phyloP scores from a whole-genome alignment of 352 stramenopile genomes.

The Halophytophthora batemanensis region DNA sequence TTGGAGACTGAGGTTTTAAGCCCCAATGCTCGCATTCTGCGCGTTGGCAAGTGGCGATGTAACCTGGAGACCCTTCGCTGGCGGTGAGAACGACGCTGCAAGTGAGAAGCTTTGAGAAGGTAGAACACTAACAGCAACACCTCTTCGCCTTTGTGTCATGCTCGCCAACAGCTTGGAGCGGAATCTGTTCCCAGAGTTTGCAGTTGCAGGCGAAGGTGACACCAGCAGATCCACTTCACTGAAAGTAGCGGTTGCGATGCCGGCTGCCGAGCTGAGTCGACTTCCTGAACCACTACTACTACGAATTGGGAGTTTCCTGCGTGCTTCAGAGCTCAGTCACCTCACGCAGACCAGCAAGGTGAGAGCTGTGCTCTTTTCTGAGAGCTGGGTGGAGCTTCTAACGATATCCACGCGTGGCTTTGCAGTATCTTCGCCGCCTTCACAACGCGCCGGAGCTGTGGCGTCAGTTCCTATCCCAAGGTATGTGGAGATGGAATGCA shows the following conservation, averaged over 20 bases:
- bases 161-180: slow-evolving; percentile 29
- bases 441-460: slow-evolving; percentile 24
- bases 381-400: neutral
- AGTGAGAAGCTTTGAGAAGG: neutral
- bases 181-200: slow-evolving; percentile 38
- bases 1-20: neutral
- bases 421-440: slow-evolving; percentile 29
- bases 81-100: slow-evolving; percentile 18
- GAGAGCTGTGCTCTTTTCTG: neutral
- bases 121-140: too few relatives aligned
- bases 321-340: slow-evolving; percentile 26
- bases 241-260: slow-evolving; percentile 2
- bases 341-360: slow-evolving; percentile 40
- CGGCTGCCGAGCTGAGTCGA: slow-evolving; percentile 38
- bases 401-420: neutral
- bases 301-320: slow-evolving; percentile 29
- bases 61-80: slow-evolving; percentile 41
- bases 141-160: neutral
- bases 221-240: neutral
- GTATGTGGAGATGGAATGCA: slow-evolving; percentile 15
- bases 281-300: slow-evolving; percentile 30
- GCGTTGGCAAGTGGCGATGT: slow-evolving; percentile 27
- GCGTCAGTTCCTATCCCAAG: slow-evolving; percentile 25
- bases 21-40: slow-evolving; percentile 5
- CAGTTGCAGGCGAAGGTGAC: neutral